Evolutionary conservation across 495 filamentous ascomycete genomes (phyloP), one percentile per base, ranked within the genome.

Genomic region (Xanthoparmelia taractica): DNA sequence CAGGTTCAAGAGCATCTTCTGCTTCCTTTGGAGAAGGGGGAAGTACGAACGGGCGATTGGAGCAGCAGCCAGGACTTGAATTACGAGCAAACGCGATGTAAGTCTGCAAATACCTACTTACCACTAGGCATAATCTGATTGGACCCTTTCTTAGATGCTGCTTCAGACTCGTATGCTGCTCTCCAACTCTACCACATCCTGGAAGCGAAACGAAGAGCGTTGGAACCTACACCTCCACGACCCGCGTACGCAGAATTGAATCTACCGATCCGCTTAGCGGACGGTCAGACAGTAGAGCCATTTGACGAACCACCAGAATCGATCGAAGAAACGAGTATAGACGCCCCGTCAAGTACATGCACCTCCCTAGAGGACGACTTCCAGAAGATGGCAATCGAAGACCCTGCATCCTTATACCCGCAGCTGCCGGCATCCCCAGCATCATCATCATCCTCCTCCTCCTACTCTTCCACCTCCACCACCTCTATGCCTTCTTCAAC

Each of bases 161-260:
- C 90, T 20, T 83, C 85, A 1, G 92, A 96, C 71, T 85, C 90
- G 3, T 96, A 93, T 69, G 90, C 90, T 59, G 85, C 85, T 37
- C 66, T 93, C 23, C 85, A 88, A 68, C 78, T 96, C 34, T 94
- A 81, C 70, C 77, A 88, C 58, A 73, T 77, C 3, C 79, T 96
- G 65, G 83, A 96, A 68, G 71, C 80, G 43, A 86, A 88, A 61
- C 76, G 91, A 56, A 73, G 78, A 62, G 74, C 77, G 15, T 77
- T 96, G 60, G 69, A 82, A 43, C 90, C 91, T 20, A 75, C 75
- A 4, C 92, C 91, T 27, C 89, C 87, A 15, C 76, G 84, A 5
- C 91, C 91, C 4, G 72, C 76, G 0, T 78, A 82, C 66, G 89
- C 85, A 17, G 89, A 94, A 62, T 71, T 84, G 11, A 78, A 85